A percentile compares a stretch with the other conserved stretches of the same genome.
phyloP scores from a whole-genome alignment of 2,329 filamentous ascomycete genomes.

The Sclerotinia glacialis region DNA sequence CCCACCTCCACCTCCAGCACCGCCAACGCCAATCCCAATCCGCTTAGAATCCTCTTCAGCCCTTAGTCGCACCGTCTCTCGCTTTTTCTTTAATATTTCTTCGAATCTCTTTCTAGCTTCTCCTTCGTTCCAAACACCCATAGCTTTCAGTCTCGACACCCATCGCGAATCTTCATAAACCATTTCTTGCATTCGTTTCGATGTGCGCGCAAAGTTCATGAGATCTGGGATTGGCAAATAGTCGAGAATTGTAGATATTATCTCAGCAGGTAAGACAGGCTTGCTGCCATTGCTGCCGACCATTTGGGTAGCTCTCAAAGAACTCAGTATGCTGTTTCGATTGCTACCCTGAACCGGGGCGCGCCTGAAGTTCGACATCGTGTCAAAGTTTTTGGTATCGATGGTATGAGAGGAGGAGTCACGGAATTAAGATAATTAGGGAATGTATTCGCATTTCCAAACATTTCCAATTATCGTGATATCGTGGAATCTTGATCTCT shows the following conservation, averaged over 20 bases:
- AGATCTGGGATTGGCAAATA: slow-evolving; percentile 84
- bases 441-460: slow-evolving; percentile 5
- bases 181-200: slow-evolving; percentile 90
- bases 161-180: slow-evolving; percentile 97
- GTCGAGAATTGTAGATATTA: slow-evolving; percentile 83
- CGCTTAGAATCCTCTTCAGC: slow-evolving; percentile 39
- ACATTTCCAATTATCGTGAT: neutral
- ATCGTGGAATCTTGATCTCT: neutral
- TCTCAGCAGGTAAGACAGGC: slow-evolving; percentile 81
- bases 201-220: slow-evolving; percentile 79
- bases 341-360: slow-evolving; percentile 31
- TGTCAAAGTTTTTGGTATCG: neutral
- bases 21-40: slow-evolving; percentile 36
- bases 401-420: neutral
- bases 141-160: slow-evolving; percentile 79
- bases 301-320: slow-evolving; percentile 78
- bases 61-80: slow-evolving; percentile 53
- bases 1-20: slow-evolving; percentile 24
- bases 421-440: neutral
- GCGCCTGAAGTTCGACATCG: slow-evolving; percentile 48
- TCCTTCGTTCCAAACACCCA: slow-evolving; percentile 88
- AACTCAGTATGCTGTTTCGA: slow-evolving; percentile 63
- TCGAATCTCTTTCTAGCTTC: slow-evolving; percentile 82
- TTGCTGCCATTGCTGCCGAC: slow-evolving; percentile 58
- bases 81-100: slow-evolving; percentile 59